Evolutionary conservation across 2,329 filamentous ascomycete species (phyloP).

Genomic region (Periconia sp.): DNA sequence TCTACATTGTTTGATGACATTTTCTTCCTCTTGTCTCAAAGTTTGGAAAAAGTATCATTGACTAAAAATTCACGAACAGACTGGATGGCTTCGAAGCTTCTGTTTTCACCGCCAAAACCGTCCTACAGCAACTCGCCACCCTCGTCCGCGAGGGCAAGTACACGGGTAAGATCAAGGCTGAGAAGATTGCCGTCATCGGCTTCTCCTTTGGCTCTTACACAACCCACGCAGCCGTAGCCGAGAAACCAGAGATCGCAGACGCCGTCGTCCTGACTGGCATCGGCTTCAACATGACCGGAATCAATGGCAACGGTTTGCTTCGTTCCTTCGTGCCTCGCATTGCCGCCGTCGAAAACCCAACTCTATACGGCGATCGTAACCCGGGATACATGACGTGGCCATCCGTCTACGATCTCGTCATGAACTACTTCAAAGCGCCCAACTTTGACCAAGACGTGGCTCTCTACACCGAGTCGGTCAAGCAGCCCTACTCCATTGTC

Average conservation of each 20-base stretch:
- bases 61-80: neutral
- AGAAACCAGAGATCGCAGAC: conserved; percentile 16
- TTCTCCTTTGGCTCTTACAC: conserved; percentile 30
- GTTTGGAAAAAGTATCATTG: no score
- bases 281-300: conserved; percentile 12
- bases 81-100: conserved; percentile 12
- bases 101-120: conserved; percentile 11
- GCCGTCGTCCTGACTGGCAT: conserved; percentile 26
- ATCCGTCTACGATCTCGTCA: conserved; percentile 9
- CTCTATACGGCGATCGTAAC: conserved; percentile 19
- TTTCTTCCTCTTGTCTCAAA: neutral
- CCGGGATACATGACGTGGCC: conserved; percentile 28
- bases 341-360: conserved; percentile 17
- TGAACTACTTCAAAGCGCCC: conserved; percentile 17
- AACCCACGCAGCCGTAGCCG: conserved; percentile 20
- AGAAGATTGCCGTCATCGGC: conserved; percentile 24
- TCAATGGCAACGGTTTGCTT: conserved; percentile 14
- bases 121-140: conserved; percentile 19
- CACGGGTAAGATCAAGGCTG: conserved; percentile 18
- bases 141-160: conserved; percentile 19
- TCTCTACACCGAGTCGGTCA: conserved; percentile 15
- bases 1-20: neutral
- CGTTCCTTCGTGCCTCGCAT: conserved; percentile 24
- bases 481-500: conserved; percentile 9
- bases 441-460: conserved; percentile 6